These are phyloP conservation scores for Urtica urens DNA, from an alignment of 306 rosid species.

Conservation along the genomic window DNA sequence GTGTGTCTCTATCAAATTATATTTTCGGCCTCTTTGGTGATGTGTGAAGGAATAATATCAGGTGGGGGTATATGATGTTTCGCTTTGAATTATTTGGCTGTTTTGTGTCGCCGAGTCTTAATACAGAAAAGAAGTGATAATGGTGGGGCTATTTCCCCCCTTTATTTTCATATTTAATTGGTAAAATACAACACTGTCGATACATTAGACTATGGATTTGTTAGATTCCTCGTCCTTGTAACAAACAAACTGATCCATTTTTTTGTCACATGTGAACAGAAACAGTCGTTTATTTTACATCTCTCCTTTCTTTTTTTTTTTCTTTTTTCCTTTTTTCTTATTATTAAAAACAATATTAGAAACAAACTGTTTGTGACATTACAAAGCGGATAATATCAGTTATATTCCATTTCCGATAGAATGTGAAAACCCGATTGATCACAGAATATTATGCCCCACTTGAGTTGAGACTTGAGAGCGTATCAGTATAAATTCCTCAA, in stretches of 20 bases:
- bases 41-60: slow-evolving; percentile 19
- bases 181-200: slow-evolving; percentile 21
- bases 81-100: slow-evolving; percentile 27
- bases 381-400: slow-evolving; percentile 12
- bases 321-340: background rate
- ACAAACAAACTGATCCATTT: slow-evolving; percentile 27
- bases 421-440: background rate
- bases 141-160: slow-evolving; percentile 26
- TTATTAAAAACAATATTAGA: slow-evolving; percentile 16
- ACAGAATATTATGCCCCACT: slow-evolving; percentile 9
- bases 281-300: slow-evolving; percentile 18
- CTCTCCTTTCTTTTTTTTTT: background rate
- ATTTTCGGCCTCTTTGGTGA: slow-evolving; percentile 21
- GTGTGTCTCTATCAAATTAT: slow-evolving; percentile 5
- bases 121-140: background rate
- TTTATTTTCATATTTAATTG: slow-evolving; percentile 32
- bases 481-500: background rate
- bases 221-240: slow-evolving; percentile 26
- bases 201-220: background rate
- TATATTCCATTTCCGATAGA: slow-evolving; percentile 4
- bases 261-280: slow-evolving; percentile 40
- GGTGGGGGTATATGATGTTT: slow-evolving; percentile 22
- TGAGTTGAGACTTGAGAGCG: background rate
- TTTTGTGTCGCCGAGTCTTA: slow-evolving; percentile 30
- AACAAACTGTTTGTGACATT: slow-evolving; percentile 20